Percentiles rank a stretch among this genome's conserved stretches.
Conservation (phyloP, 306 rosid genomes). For the Astragalus membranaceus region DNA sequence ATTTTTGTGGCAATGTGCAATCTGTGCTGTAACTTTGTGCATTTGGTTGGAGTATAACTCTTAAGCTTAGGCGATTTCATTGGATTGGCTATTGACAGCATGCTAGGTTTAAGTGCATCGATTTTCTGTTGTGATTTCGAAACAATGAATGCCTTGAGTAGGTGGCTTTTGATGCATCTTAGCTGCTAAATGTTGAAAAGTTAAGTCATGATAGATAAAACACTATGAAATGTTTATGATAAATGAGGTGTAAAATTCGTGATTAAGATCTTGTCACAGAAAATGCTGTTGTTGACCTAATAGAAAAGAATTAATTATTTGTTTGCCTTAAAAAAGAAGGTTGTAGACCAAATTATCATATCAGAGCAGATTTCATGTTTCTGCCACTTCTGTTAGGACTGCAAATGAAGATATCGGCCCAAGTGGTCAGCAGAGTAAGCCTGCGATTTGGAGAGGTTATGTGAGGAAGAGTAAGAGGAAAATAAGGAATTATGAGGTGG, state of each 20-base stretch:
- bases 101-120: background rate
- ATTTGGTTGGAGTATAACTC: background rate
- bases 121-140: background rate
- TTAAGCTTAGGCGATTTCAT: background rate
- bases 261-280: background rate
- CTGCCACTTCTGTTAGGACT: background rate
- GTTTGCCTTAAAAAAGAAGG: background rate
- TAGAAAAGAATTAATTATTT: background rate
- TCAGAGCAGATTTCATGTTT: background rate
- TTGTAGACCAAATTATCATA: background rate
- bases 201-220: background rate
- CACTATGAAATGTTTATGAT: background rate
- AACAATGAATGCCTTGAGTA: background rate
- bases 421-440: background rate
- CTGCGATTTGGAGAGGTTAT: background rate
- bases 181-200: background rate
- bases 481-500: background rate
- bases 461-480: background rate
- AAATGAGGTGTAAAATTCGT: background rate
- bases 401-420: background rate
- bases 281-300: background rate
- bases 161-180: slow-evolving; percentile 1
- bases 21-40: background rate
- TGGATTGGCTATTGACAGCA: background rate
- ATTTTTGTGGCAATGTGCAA: background rate